Percentiles rank a stretch among this genome's conserved stretches.
Conservation (phyloP, 768 basidiomycete genomes). For the Butyriboletus loyo region DNA sequence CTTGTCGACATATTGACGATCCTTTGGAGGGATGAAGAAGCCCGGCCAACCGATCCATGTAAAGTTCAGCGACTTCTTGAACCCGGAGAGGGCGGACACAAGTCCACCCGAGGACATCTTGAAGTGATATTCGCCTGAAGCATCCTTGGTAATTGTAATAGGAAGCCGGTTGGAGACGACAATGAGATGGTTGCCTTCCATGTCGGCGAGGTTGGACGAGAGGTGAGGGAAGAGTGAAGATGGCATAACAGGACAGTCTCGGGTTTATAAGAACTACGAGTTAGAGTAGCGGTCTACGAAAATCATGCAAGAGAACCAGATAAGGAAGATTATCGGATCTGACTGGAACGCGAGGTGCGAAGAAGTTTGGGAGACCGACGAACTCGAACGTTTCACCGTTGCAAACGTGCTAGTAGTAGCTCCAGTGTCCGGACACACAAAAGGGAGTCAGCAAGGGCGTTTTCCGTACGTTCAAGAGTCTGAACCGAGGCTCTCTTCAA, state of each 20-base stretch:
- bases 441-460: background rate
- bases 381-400: background rate
- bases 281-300: slow-evolving; percentile 13
- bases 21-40: slow-evolving; percentile 89
- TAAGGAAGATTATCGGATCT: slow-evolving; percentile 36
- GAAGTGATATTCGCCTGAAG: slow-evolving; percentile 91
- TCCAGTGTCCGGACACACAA: background rate
- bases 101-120: slow-evolving; percentile 99
- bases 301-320: slow-evolving; percentile 26
- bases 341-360: background rate
- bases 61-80: slow-evolving; percentile 97
- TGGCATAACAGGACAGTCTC: slow-evolving; percentile 15
- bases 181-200: slow-evolving; percentile 74
- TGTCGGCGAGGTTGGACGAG: slow-evolving; percentile 32
- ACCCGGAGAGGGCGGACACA: slow-evolving; percentile 93
- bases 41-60: slow-evolving; percentile 98
- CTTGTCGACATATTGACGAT: slow-evolving; percentile 87
- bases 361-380: background rate
- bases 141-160: slow-evolving; percentile 93
- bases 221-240: slow-evolving; percentile 25
- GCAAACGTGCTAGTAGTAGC: background rate
- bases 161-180: slow-evolving; percentile 96
- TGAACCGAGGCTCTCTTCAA: background rate
- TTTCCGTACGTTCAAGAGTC: background rate
- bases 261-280: slow-evolving; percentile 29